These are phyloP conservation scores for Colletotrichum destructivum DNA, from an alignment of 2,329 filamentous ascomycete species.

Conservation along the genomic window DNA sequence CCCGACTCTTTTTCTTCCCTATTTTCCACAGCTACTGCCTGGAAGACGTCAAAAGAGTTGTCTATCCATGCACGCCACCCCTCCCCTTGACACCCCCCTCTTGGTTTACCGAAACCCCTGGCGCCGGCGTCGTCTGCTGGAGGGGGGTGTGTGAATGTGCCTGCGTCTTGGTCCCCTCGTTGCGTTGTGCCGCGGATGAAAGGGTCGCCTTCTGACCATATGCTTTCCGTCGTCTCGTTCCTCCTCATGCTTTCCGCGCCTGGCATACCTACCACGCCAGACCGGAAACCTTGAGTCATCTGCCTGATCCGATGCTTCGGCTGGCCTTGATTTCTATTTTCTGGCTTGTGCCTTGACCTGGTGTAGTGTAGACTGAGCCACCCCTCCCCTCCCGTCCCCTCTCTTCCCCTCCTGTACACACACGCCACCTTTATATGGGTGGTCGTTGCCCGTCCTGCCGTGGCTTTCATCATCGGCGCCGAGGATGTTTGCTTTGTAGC, in stretches of 20 bases:
- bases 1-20: background rate
- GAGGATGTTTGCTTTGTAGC: constrained; percentile 42
- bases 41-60: constrained; percentile 3
- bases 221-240: constrained; percentile 18
- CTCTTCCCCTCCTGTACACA: constrained; percentile 2
- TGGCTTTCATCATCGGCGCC: constrained; percentile 42
- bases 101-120: constrained; percentile 32
- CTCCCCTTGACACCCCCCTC: constrained; percentile 1
- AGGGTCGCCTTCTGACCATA: constrained; percentile 36
- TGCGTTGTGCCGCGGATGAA: constrained; percentile 36
- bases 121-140: constrained; percentile 2
- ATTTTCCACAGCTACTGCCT: constrained; percentile 7
- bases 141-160: background rate
- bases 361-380: constrained; percentile 3
- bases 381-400: constrained; percentile 20
- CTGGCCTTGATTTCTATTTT: constrained; percentile 11
- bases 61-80: constrained; percentile 22
- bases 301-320: constrained; percentile 14
- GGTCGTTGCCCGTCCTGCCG: constrained; percentile 26
- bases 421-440: constrained; percentile 39
- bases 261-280: constrained; percentile 6
- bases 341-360: constrained; percentile 39
- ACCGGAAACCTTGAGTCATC: constrained; percentile 37
- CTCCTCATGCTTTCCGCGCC: constrained; percentile 1
- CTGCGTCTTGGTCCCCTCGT: background rate